phyloP scores from a whole-genome alignment of 2,329 filamentous ascomycete genomes.

The Ascochyta lentis region DNA sequence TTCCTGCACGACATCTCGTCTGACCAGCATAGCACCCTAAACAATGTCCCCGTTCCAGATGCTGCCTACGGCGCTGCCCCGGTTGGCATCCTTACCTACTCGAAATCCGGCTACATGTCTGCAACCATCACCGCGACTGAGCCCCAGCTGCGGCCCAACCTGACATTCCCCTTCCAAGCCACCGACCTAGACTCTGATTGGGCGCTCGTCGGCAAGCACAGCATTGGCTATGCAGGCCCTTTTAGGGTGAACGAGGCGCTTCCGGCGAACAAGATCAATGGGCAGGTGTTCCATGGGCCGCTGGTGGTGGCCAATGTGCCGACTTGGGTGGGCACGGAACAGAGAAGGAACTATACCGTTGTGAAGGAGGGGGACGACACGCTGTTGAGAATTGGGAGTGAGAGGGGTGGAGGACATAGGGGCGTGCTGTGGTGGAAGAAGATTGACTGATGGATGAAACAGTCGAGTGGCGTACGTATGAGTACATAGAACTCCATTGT shows the following conservation, averaged over 20 bases:
- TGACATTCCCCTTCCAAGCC: conserved; percentile 31
- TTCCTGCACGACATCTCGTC: neutral
- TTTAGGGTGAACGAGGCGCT: conserved; percentile 23
- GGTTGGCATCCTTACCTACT: conserved; percentile 39
- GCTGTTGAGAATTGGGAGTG: conserved; percentile 34
- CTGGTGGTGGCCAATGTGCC: conserved; percentile 35
- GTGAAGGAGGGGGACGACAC: conserved; percentile 23
- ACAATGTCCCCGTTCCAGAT: conserved; percentile 31
- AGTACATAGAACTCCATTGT: no score
- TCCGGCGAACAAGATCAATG: conserved; percentile 24
- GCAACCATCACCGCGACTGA: conserved; percentile 39
- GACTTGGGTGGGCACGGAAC: conserved; percentile 28
- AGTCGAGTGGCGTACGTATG: no score
- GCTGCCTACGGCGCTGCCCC: conserved; percentile 29
- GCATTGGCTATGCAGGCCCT: conserved; percentile 37
- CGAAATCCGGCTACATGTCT: conserved; percentile 32
- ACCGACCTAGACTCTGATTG: conserved; percentile 35
- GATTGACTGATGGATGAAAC: conserved; percentile 14
- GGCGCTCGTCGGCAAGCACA: conserved; percentile 39
- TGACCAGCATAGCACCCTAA: conserved; percentile 20
- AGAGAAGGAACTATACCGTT: conserved; percentile 34
- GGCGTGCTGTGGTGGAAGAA: conserved; percentile 36
- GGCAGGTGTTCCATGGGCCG: conserved; percentile 39
- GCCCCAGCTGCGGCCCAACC: conserved; percentile 25
- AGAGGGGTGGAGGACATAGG: conserved; percentile 29